Conservation (phyloP, 345 rosid genomes). For the Durio zibethinus region DNA sequence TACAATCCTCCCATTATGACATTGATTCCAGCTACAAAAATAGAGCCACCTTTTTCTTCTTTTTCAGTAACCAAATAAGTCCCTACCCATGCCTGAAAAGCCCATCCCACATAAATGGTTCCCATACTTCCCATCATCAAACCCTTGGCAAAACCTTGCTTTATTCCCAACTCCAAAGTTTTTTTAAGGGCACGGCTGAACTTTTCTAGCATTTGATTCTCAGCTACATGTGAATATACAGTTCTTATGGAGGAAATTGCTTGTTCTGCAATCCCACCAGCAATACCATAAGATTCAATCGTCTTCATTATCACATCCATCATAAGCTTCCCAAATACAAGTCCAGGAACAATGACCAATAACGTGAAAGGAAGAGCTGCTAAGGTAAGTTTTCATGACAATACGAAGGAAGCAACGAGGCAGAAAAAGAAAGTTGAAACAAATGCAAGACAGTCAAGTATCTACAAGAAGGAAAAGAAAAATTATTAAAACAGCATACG, state of each 20-base stretch:
- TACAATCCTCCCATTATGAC: slow-evolving; percentile 67
- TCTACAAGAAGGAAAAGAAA: slow-evolving; percentile 31
- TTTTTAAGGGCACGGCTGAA: slow-evolving; percentile 49
- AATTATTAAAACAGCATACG: not conserved
- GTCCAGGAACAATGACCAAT: slow-evolving; percentile 55
- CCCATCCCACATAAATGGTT: slow-evolving; percentile 57
- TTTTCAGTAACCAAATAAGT: slow-evolving; percentile 54
- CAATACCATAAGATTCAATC: slow-evolving; percentile 54
- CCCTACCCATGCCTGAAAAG: slow-evolving; percentile 64
- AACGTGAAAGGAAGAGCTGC: slow-evolving; percentile 56
- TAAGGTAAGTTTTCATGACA: slow-evolving; percentile 59
- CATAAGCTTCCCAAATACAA: slow-evolving; percentile 62
- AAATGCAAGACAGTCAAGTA: slow-evolving; percentile 51
- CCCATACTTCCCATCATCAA: slow-evolving; percentile 76
- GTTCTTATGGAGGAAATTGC: slow-evolving; percentile 63
- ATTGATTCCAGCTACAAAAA: slow-evolving; percentile 58
- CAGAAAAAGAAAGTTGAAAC: slow-evolving; percentile 54
- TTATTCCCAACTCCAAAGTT: slow-evolving; percentile 50
- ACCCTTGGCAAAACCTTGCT: slow-evolving; percentile 62
- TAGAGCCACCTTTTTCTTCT: slow-evolving; percentile 52
- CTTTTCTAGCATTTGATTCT: slow-evolving; percentile 38
- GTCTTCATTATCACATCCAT: slow-evolving; percentile 54
- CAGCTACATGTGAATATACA: slow-evolving; percentile 60
- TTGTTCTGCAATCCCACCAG: slow-evolving; percentile 69
- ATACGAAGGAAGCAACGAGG: slow-evolving; percentile 40